These are phyloP conservation scores for Dichotomopilus funicola DNA, from an alignment of 2,329 filamentous ascomycete genomes.

Conservation along the genomic window DNA sequence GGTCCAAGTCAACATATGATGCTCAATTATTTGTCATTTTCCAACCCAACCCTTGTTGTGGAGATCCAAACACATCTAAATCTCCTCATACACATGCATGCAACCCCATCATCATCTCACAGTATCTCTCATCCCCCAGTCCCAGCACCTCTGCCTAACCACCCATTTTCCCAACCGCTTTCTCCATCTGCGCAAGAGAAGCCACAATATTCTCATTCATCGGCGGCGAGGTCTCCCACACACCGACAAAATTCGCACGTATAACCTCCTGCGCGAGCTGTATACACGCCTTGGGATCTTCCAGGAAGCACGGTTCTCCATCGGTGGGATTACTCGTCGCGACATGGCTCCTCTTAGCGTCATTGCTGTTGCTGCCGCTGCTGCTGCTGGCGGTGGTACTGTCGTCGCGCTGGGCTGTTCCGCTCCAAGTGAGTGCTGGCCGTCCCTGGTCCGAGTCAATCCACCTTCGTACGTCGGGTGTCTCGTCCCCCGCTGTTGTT, in stretches of 20 bases:
- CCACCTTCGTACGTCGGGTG: slow-evolving; percentile 49
- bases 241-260: slow-evolving; percentile 42
- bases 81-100: too few species aligned
- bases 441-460: slow-evolving; percentile 48
- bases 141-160: background rate
- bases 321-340: background rate
- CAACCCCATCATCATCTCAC: too few species aligned
- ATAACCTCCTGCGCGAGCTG: slow-evolving; percentile 52
- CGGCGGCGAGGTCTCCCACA: slow-evolving; percentile 44
- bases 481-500: slow-evolving; percentile 40
- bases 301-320: slow-evolving; percentile 36
- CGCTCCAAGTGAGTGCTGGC: slow-evolving; percentile 41
- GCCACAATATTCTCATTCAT: slow-evolving; percentile 62
- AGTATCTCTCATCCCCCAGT: too few species aligned
- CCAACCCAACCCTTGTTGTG: too few species aligned
- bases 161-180: slow-evolving; percentile 37
- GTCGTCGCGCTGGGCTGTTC: too few species aligned
- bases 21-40: too few species aligned
- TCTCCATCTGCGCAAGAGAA: slow-evolving; percentile 54
- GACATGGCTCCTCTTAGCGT: too few species aligned
- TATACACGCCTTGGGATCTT: slow-evolving; percentile 54
- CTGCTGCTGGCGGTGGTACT: background rate
- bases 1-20: too few species aligned
- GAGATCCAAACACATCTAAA: too few species aligned
- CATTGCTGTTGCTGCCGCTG: background rate